Evolutionary conservation across 2,329 filamentous ascomycete genomes (phyloP), one percentile per base, ranked within the genome.

Genomic region (Aspergillus spinulosporus): DNA sequence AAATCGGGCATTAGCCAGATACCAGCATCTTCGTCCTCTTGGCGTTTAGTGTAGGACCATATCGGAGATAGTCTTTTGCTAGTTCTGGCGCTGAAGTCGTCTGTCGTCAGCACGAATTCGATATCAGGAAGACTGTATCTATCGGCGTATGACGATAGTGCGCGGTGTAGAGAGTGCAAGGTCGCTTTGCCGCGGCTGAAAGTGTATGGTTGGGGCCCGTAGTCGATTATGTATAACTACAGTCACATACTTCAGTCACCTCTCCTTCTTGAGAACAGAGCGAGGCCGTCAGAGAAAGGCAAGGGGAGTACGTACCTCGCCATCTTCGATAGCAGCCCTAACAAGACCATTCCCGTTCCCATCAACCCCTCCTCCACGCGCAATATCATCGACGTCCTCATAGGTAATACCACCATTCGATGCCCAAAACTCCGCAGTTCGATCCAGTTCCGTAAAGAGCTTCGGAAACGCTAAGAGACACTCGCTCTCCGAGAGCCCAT

Each of bases 1-100:
- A 82, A 82, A 61, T 82, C 80, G 0, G 80, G 80, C 67, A 82
- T 81, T 15, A 82, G 67, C 80, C 80, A 82, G 43, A 72, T 67
- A 11, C 72, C 65, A 4, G 66, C 66, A 36, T 78, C 72, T 5
- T 66, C 66, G 34, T 78, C 72, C n/a, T 72, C 68, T 6, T 71
- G 65, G 36, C 61, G 69, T 47, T 70, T 74, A 2, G 76, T 73
- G 59, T 77, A 80, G 5, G 74, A 72, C 78, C 78, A 78, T 0
- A 80, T 48, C 29, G 76, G 69, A 21, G 31, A 39, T 21, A 39
- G 56, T n/a, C 43, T 65, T 11, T 37, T 37, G 34, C 34, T 12
- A 12, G 34, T 37, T 37, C 9, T 12, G 8, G 70, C 64, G 44
- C 71, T 70, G 37, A 69, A 75, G 61, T 82, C 79, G 54, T 81